A percentile compares a stretch with the other conserved stretches of the same genome.
Conservation (phyloP, 2,329 filamentous ascomycete species). For the Xylaria polymorpha region DNA sequence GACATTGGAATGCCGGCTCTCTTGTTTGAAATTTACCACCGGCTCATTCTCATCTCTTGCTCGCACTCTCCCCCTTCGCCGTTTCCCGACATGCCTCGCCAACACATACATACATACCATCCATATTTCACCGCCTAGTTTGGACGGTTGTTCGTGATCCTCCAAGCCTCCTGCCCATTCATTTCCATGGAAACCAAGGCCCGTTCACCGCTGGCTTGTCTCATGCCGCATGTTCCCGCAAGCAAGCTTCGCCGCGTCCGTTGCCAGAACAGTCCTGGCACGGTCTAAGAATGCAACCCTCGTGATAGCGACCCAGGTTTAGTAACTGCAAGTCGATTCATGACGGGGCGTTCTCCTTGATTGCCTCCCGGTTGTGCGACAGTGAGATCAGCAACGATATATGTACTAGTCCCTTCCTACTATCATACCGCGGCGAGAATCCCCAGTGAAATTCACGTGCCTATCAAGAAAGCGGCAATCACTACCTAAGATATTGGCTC, state of each 20-base stretch:
- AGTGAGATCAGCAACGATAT: slow-evolving; percentile 49
- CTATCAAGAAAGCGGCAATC: slow-evolving; percentile 6
- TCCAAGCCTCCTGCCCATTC: slow-evolving; percentile 25
- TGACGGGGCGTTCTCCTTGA: slow-evolving; percentile 37
- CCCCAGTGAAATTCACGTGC: slow-evolving; percentile 20
- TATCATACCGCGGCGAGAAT: slow-evolving; percentile 36
- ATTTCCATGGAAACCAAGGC: slow-evolving; percentile 30
- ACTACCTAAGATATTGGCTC: slow-evolving; percentile 10
- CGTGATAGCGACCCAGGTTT: slow-evolving; percentile 42
- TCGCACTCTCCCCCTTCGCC: slow-evolving; percentile 14
- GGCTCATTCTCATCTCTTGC: slow-evolving; percentile 7
- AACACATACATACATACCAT: slow-evolving; percentile 31
- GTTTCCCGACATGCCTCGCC: slow-evolving; percentile 25
- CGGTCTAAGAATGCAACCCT: slow-evolving; percentile 45
- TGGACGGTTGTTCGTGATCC: slow-evolving; percentile 30
- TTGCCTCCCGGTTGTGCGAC: slow-evolving; percentile 47
- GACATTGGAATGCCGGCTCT: slow-evolving; percentile 22
- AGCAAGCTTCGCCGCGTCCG: slow-evolving; percentile 25
- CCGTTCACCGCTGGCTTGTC: slow-evolving; percentile 37
- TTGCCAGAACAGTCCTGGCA: slow-evolving; percentile 30
- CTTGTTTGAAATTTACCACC: slow-evolving; percentile 23
- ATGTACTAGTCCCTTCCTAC: slow-evolving; percentile 39
- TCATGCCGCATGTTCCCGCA: slow-evolving; percentile 32
- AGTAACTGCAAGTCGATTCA: slow-evolving; percentile 42
- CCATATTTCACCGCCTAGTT: slow-evolving; percentile 37